These are phyloP conservation scores for Alternaria rosae DNA, from an alignment of 2,329 filamentous ascomycete species.

Conservation along the genomic window DNA sequence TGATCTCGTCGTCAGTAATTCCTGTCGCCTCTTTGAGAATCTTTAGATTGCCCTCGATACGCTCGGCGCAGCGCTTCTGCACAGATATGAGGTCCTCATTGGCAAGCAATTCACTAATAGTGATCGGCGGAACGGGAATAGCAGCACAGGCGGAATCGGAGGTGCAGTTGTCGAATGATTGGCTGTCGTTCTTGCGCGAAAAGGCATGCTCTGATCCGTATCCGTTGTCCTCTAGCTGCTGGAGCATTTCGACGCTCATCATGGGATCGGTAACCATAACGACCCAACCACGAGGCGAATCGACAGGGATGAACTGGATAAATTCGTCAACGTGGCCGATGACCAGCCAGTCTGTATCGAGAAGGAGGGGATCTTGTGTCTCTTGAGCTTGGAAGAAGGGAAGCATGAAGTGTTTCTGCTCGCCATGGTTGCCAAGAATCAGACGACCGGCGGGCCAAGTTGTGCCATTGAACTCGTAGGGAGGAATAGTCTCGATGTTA, in stretches of 20 bases:
- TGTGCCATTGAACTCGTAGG: conserved; percentile 25
- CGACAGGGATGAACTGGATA: conserved; percentile 42
- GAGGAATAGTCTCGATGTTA: conserved; percentile 53
- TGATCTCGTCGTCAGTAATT: conserved; percentile 11
- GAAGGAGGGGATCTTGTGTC: conserved; percentile 45
- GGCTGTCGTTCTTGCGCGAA: conserved; percentile 2
- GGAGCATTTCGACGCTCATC: not conserved
- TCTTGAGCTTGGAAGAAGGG: conserved; percentile 46
- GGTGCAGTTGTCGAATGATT: not conserved
- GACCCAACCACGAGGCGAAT: not conserved
- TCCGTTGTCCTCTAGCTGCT: not conserved
- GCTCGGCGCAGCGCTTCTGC: conserved; percentile 2
- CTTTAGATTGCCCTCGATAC: conserved; percentile 5
- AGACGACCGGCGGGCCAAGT: conserved; percentile 30
- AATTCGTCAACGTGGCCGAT: conserved; percentile 49
- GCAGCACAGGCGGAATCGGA: not conserved
- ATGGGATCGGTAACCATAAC: not conserved
- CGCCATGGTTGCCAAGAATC: conserved; percentile 24
- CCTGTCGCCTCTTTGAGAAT: conserved; percentile 13
- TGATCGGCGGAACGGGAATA: not conserved
- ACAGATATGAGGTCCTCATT: conserved; percentile 6
- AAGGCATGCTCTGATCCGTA: not conserved
- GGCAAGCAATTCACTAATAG: conserved; percentile 7
- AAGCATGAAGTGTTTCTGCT: conserved; percentile 28
- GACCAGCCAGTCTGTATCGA: conserved; percentile 46